phyloP scores from a whole-genome alignment of 768 basidiomycete genomes.

The Leccinum uliginosum region DNA sequence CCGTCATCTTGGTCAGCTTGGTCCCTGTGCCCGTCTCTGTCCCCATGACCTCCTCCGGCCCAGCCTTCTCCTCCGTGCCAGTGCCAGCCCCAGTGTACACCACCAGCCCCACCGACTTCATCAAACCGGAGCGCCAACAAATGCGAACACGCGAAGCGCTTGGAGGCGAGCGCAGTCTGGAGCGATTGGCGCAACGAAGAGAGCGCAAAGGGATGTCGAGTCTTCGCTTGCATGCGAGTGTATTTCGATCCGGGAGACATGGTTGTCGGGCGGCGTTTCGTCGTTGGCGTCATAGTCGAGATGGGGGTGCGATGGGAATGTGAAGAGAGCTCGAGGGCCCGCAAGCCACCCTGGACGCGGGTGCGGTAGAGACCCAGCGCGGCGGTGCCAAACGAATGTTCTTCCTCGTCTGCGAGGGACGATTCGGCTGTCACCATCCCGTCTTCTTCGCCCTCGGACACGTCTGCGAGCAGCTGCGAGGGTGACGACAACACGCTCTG shows the following conservation, averaged over 20 bases:
- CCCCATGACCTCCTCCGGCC: no score
- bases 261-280: constrained; percentile 24
- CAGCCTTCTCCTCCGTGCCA: no score
- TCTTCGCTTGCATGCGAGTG: constrained; percentile 49
- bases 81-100: no score
- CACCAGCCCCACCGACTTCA: constrained; percentile 52
- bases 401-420: constrained; percentile 21
- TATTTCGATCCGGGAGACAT: constrained; percentile 53
- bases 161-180: constrained; percentile 64
- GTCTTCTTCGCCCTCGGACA: constrained; percentile 32
- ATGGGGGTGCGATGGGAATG: constrained; percentile 18
- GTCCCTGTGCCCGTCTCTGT: no score
- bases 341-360: constrained; percentile 46
- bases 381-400: constrained; percentile 52
- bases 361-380: constrained; percentile 59
- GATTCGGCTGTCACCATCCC: constrained; percentile 18
- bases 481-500: constrained; percentile 41
- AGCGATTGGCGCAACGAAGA: constrained; percentile 58
- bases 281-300: constrained; percentile 8
- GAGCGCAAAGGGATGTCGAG: constrained; percentile 63
- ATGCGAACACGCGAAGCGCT: constrained; percentile 76
- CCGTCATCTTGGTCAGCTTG: no score
- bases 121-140: constrained; percentile 74
- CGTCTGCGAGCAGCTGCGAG: constrained; percentile 29
- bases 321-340: constrained; percentile 38